Percentiles rank a stretch among this genome's conserved stretches.
These are phyloP conservation scores for Haplosporangium sp. DNA, from an alignment of 371 early-diverging fungal species.

Conservation along the genomic window DNA sequence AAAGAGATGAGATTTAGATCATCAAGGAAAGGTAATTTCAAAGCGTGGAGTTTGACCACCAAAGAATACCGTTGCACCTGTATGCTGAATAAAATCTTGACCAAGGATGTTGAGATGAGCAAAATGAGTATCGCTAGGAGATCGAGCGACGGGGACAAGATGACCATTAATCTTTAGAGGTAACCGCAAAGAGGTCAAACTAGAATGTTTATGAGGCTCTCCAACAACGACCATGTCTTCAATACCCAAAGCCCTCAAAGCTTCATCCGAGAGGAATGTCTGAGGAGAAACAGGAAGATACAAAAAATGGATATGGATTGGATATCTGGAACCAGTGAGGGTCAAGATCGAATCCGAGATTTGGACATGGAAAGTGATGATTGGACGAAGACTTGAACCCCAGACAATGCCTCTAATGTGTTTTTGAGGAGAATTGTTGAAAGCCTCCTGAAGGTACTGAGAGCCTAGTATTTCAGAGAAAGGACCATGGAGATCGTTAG, in stretches of 20 bases:
- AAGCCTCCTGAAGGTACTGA: slow-evolving; percentile 21
- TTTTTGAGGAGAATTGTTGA: not conserved
- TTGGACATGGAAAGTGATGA: slow-evolving; percentile 38
- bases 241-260: slow-evolving; percentile 19
- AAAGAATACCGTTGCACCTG: slow-evolving; percentile 34
- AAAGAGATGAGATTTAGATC: not conserved
- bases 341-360: slow-evolving; percentile 30
- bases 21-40: slow-evolving; percentile 30
- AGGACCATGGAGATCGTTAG: slow-evolving; percentile 18
- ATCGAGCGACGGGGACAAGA: slow-evolving; percentile 14
- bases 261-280: slow-evolving; percentile 35
- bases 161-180: slow-evolving; percentile 41
- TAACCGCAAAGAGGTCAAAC: slow-evolving; percentile 10
- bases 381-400: slow-evolving; percentile 29
- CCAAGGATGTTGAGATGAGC: slow-evolving; percentile 51
- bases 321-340: slow-evolving; percentile 22
- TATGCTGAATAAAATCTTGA: slow-evolving; percentile 27
- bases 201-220: slow-evolving; percentile 9
- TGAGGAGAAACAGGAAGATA: slow-evolving; percentile 38
- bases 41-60: slow-evolving; percentile 31
- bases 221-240: slow-evolving; percentile 42
- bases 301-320: slow-evolving; percentile 37
- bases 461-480: slow-evolving; percentile 19
- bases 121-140: slow-evolving; percentile 39
- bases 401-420: slow-evolving; percentile 29